These are phyloP conservation scores for Trypanosoma scelopori DNA, from an alignment of 208 protist genomes.

Conservation along the genomic window DNA sequence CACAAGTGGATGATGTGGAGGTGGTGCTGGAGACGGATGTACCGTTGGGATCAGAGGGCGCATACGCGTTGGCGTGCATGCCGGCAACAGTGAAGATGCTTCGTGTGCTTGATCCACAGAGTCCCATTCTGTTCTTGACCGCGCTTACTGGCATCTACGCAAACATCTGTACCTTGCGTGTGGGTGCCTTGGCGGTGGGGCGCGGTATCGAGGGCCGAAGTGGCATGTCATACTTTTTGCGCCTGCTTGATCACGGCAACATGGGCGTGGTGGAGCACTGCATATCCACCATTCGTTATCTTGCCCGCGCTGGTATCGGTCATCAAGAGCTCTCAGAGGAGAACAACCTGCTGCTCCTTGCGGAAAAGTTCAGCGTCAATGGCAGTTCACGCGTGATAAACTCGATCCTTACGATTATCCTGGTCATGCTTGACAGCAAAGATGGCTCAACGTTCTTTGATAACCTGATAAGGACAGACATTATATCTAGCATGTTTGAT, in stretches of 20 bases:
- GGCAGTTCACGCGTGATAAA: conserved; percentile 50
- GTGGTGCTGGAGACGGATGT: conserved; percentile 75
- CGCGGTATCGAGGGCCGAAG: conserved; percentile 66
- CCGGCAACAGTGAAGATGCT: conserved; percentile 87
- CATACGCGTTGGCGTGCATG: conserved; percentile 63
- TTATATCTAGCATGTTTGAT: conserved; percentile 66
- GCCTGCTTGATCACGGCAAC: conserved; percentile 75
- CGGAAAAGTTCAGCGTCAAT: conserved; percentile 50
- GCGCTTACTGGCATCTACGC: conserved; percentile 82
- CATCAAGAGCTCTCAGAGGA: conserved; percentile 56
- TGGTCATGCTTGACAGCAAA: conserved; percentile 73
- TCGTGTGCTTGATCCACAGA: conserved; percentile 77
- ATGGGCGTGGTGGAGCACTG: conserved; percentile 66
- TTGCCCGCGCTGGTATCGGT: conserved; percentile 61
- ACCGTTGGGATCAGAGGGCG: conserved; percentile 63
- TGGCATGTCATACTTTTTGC: conserved; percentile 81
- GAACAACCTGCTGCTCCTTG: conserved; percentile 60
- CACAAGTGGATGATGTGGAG: conserved; percentile 68
- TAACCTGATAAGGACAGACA: conserved; percentile 43
- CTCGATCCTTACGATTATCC: conserved; percentile 66
- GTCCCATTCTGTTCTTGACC: conserved; percentile 70
- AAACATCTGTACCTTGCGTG: conserved; percentile 69
- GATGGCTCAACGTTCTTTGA: conserved; percentile 55
- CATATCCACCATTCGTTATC: conserved; percentile 56
- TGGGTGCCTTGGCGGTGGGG: conserved; percentile 61